phyloP scores from a whole-genome alignment of 2,329 filamentous ascomycete genomes.

The Scedosporium dehoogii region DNA sequence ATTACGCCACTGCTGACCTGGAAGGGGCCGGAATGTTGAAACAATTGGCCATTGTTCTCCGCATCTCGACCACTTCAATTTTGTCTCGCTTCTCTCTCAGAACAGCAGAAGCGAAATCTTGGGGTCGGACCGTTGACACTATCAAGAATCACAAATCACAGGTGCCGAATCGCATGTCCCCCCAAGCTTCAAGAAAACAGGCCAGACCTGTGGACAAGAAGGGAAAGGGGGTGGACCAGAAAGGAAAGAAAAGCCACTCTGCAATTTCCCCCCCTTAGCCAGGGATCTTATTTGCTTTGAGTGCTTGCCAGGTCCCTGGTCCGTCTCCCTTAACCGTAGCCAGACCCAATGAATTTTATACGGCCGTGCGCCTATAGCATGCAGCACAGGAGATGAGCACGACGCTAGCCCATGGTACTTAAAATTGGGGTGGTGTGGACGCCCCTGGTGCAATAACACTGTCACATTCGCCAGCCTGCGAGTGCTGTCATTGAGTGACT shows the following conservation, averaged over 20 bases:
- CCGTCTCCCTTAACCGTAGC: background rate
- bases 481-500: background rate
- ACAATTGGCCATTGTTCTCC: background rate
- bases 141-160: background rate
- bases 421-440: background rate
- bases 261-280: conserved; percentile 1
- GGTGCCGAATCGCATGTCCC: background rate
- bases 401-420: background rate
- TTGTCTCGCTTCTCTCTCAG: background rate
- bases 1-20: background rate
- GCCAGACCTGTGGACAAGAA: background rate
- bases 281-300: background rate
- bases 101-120: background rate
- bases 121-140: background rate
- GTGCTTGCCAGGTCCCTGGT: background rate
- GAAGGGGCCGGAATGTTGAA: background rate
- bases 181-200: background rate
- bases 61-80: background rate
- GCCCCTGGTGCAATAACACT: background rate
- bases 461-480: background rate
- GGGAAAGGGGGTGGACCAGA: background rate
- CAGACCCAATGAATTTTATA: background rate
- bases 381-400: background rate
- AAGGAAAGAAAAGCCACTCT: background rate
- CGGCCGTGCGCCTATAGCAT: background rate